Evolutionary conservation across 176 grass and related monocot genomes (phyloP), one percentile per base, ranked within the genome.

Genomic region (Musa itinerans): DNA sequence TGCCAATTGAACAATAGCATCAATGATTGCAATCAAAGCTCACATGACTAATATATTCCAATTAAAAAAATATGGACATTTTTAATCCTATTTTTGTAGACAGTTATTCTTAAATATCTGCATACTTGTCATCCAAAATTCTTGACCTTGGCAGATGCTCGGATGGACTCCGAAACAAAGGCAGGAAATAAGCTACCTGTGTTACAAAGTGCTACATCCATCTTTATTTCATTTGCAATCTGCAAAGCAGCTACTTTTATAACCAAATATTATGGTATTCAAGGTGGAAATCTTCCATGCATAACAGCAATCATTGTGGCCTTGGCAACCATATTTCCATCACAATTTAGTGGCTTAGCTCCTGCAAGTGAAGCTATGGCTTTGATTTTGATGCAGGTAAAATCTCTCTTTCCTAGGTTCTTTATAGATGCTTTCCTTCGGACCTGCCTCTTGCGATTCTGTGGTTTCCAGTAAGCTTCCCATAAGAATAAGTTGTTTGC

Each of bases 351-450:
- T 54, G 87, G 73, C 68, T 82, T 96, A 43, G 82, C 86, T 27
- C 88, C 86, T 50, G 71, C 86, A 24, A 88, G 88, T 50, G 83
- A 96, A 78, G 85, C 86, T 27, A 58, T 89, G 79, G 84, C 89
- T 24, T 75, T 87, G 54, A 83, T 96, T 78, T 77, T 96, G 50
- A 91, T 89, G 92, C 92, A 96, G 90, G 90, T 93, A 74, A 21
- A 65, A 50, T 64, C 66, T 64, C 24, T 72, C 14, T 50, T 54
- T 20, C 5, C 26, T 59, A 52, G 11, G 2, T 10, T 59, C 56
- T 22, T 43, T 79, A 11, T 7, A 29, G 19, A 19, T 50, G 10
- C 7, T 25, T 17, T 53, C 25, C 54, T 63, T 51, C 7, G 16
- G 52, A 43, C 34, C 34, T 43, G 34, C 4, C 34, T 5, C 34